A percentile compares a stretch with the other conserved stretches of the same genome.
These are phyloP conservation scores for Calonectria ilicicola DNA, from an alignment of 2,329 filamentous ascomycete genomes.

Conservation along the genomic window DNA sequence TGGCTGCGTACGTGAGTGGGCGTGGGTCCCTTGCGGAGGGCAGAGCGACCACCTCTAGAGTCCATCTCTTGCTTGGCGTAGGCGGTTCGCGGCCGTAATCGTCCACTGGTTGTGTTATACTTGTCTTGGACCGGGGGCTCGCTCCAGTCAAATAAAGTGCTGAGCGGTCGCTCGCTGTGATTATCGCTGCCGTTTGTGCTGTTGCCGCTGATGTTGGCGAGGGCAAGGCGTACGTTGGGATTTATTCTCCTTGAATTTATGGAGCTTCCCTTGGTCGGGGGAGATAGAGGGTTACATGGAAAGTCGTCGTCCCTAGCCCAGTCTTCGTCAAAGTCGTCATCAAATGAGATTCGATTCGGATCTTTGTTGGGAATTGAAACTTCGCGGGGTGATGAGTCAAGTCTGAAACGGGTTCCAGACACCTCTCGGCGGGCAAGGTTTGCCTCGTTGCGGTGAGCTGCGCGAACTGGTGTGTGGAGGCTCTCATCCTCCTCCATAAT, in stretches of 20 bases:
- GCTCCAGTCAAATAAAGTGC: conserved; percentile 84
- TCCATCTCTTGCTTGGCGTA: conserved; percentile 82
- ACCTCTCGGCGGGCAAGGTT: conserved; percentile 23
- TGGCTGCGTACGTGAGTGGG: conserved; percentile 82
- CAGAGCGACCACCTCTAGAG: conserved; percentile 75
- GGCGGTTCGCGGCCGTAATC: conserved; percentile 77
- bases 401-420: conserved; percentile 43
- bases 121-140: conserved; percentile 75
- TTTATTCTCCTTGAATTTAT: conserved; percentile 66
- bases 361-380: conserved; percentile 53
- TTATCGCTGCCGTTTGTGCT: conserved; percentile 43
- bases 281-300: conserved; percentile 68
- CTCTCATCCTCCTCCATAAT: conserved; percentile 75
- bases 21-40: conserved; percentile 75
- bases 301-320: conserved; percentile 69
- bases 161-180: conserved; percentile 63
- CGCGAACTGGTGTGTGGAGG: conserved; percentile 62
- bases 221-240: conserved; percentile 65
- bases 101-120: conserved; percentile 66
- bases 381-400: conserved; percentile 46
- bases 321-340: conserved; percentile 73
- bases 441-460: conserved; percentile 46
- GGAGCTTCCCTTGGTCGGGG: conserved; percentile 63
- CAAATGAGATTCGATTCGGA: conserved; percentile 65
- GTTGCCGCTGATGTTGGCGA: conserved; percentile 65